Base-by-base conservation (phyloP, 495 filamentous ascomycete species). In the Hypoxylon subgilvum region DNA sequence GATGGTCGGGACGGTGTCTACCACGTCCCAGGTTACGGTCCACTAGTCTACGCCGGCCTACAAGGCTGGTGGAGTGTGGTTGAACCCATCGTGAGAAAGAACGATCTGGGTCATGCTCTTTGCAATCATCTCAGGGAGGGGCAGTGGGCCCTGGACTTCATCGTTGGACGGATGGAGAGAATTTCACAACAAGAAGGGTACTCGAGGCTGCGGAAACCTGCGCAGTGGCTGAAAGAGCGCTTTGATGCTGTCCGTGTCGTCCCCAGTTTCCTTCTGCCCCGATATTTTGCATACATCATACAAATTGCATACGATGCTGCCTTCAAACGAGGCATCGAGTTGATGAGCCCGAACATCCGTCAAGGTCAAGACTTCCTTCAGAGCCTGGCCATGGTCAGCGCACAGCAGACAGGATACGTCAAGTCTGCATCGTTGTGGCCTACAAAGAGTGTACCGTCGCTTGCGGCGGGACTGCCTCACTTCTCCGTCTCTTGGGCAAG, bases 41-140 rank as follows among this genome's bases (percentile, higher is more conserved):
- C 88, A 39, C 79, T 96, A 32, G 90, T 97, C n/a, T 99, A 99
- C 72, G 92, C 95, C 51, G 95, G 95, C 38, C 81, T 99, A 21
- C 95, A 99, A 70, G 95, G 95, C 9, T 99, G 94, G 94, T 97
- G 92, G 94, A 97, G 91, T 70, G 78, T 96, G 5, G 78, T 99
- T 31, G 87, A 89, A 61, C 79, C 88, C 53, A 85, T 97, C 57
- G 89, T 97, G 72, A 81, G 78, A 31, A 84, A 94, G 52, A 99
- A 99, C 66, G 80, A 99, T 69, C 82, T 99, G 6, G 94, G 88
- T 4, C 95, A 97, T 68, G 88, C 95, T 4, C 76, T 99, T 2
- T 97, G 93, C 68, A 85, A 96, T 59, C 89, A 99, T 70, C 81
- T 99, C 13, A 85, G 95, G 10, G 81, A 96, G 36, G 95, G 95